Evolutionary conservation across 768 basidiomycete genomes (phyloP), one percentile per base, ranked within the genome.

Genomic region (Mycena metata): DNA sequence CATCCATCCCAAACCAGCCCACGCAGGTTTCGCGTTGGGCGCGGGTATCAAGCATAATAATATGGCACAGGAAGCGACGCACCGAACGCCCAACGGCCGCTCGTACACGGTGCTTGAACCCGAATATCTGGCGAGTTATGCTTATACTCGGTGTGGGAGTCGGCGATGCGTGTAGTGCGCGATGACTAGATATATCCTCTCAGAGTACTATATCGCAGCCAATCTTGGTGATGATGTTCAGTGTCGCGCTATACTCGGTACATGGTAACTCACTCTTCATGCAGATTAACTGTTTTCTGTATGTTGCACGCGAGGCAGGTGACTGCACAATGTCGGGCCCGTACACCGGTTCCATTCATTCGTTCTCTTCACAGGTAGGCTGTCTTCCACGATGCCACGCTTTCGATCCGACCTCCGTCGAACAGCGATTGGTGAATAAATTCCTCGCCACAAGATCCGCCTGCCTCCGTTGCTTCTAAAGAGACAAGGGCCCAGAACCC

Each of bases 331-430:
- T 51, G 26, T 42, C 51, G 41, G 60, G n/a, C 36, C 23, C 60
- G 9, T 33, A 30, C 2, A 42, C 10, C 51, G 10, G n/a, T 33
- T 39, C 33, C 5, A 17, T 56, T 15, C 41, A 41, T 24, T 23
- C 13, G 45, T 33, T 21, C 19, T 39, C 16, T 16, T 30, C 50
- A 16, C 35, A 46, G 12, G 12, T 17, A 12, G 4, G 13, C 9
- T 47, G 19, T 24, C 7, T 63, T 45, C 45, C 62, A 64, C 62
- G 62, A 33, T 47, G 63, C 63, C 63, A 56, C 63, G 54, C 60
- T 26, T 13, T 42, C 60, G 60, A 23, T 26, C 60, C 60, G 60
- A 62, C 41, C 52, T 47, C 45, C 45, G 42, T 47, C 52, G 63
- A 56, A 11, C 33, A 42, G 35, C 36, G 51, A 47, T 64, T 64